Base-by-base conservation (phyloP, 176 grass and related monocot species). In the Triticum monococcum region DNA sequence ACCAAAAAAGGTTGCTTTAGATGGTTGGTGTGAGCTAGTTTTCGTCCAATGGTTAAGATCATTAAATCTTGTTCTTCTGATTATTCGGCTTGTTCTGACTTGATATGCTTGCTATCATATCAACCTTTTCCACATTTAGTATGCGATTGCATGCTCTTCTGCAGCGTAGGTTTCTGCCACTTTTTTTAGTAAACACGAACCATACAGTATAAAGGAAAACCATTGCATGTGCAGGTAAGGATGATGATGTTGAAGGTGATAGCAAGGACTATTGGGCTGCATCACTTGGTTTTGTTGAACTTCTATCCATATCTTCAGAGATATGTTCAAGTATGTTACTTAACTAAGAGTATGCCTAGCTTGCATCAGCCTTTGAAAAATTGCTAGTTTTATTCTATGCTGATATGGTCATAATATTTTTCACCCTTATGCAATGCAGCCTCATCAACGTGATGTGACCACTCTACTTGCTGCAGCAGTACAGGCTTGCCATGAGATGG, bases 401-500 rank as follows among this genome's bases (percentile, higher is more conserved):
- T 46, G 14, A 18, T 57, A 35, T 72, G 8, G 5, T 82, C 37
- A 24, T 79, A 57, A 57, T 65, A 23, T 82, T 85, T 31, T 88
- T 90, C 59, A 68, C 45, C 57, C 36, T 79, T 88, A 12, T 84
- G 9, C 43, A n/a, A 50, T 88, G 79, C 88, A 96, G 96, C 96
- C 93, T 88, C 93, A 98, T 90, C 93, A 98, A 84, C 86, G 92
- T 72, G 93, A 98, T 91, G 93, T 98, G 35, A 98, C 96, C 0
- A 92, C 89, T 89, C 90, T 96, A 89, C 96, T 98, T 62, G 96
- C 96, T 84, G 96, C 96, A 89, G 93, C 93, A 79, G 93, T 98
- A 52, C 93, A 98, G 65, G 93, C 96, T 60, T 98, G 96, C 83
- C 96, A 98, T 90, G 90, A 96, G 87, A 94, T 98, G 96, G 96